A percentile compares a stretch with the other conserved stretches of the same genome.
Evolutionary conservation across 208 protist genomes (phyloP).

Genomic region (Acanthamoeba healyi): DNA sequence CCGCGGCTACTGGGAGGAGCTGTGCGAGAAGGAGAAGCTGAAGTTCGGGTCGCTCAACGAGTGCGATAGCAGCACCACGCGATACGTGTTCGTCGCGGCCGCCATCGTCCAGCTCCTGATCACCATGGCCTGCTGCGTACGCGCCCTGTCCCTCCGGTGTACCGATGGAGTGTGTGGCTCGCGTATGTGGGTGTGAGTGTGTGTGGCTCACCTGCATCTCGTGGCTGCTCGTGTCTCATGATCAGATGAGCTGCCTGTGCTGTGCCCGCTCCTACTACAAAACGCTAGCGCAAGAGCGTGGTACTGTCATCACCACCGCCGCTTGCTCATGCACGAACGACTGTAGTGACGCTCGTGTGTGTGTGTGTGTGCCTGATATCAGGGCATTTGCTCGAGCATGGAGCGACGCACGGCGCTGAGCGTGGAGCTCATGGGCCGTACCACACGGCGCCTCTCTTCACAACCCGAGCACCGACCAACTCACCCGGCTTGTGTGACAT

Average conservation of each 20-base stretch:
- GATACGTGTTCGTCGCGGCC: neutral
- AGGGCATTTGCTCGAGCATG: neutral
- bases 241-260: constrained; percentile 19
- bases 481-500: neutral
- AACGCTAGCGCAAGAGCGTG: neutral
- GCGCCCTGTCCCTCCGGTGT: too few species aligned
- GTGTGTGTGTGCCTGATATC: neutral
- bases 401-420: neutral
- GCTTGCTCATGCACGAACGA: neutral
- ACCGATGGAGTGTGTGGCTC: too few species aligned
- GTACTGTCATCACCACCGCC: neutral
- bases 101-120: neutral
- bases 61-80: neutral
- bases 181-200: too few species aligned
- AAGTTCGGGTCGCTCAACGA: neutral
- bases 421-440: neutral
- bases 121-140: neutral
- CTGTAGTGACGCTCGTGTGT: neutral
- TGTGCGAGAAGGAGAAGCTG: constrained; percentile 15
- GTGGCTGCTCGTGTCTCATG: neutral
- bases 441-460: constrained; percentile 13
- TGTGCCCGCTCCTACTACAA: constrained; percentile 23
- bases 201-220: neutral
- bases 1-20: constrained; percentile 5
- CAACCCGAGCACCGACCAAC: neutral